Conservation (phyloP, 2,329 filamentous ascomycete genomes). For the Sclerotinia glacialis region DNA sequence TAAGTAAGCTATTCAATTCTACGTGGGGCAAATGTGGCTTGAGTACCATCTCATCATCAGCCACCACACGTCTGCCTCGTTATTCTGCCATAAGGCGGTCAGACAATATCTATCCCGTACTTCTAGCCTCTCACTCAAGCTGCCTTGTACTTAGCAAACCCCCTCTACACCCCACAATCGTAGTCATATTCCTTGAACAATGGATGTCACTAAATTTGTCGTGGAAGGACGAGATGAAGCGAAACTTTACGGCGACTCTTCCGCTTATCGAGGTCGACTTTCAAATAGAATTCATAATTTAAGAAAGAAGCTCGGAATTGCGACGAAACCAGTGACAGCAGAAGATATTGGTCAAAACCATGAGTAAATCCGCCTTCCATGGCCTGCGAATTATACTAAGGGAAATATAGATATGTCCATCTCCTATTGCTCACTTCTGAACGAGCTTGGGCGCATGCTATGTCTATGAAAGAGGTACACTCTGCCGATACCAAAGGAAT, state of each 20-base stretch:
- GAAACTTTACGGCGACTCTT: constrained; percentile 84
- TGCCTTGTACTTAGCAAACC: not conserved
- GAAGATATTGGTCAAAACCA: constrained; percentile 71
- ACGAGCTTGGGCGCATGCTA: constrained; percentile 90
- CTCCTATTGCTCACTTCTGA: constrained; percentile 84
- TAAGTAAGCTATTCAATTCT: constrained; percentile 6
- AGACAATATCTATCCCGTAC: not conserved
- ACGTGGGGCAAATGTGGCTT: not conserved
- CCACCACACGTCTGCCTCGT: not conserved
- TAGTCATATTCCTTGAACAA: constrained; percentile 16
- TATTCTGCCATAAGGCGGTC: not conserved
- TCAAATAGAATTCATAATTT: constrained; percentile 77
- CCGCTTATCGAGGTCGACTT: constrained; percentile 76
- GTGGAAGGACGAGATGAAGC: constrained; percentile 77
- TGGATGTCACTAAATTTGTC: constrained; percentile 70
- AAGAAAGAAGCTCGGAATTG: constrained; percentile 79
- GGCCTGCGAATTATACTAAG: constrained; percentile 23
- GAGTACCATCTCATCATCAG: not conserved
- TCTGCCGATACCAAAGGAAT: constrained; percentile 77
- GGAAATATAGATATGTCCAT: constrained; percentile 60
- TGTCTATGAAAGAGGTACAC: constrained; percentile 86
- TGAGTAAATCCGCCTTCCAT: constrained; percentile 58
- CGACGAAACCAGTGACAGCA: constrained; percentile 76
- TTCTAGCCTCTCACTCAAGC: not conserved
- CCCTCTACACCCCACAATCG: constrained; percentile 20